These are phyloP conservation scores for Cladophialophora immunda DNA, from an alignment of 2,329 filamentous ascomycete species.

Conservation along the genomic window DNA sequence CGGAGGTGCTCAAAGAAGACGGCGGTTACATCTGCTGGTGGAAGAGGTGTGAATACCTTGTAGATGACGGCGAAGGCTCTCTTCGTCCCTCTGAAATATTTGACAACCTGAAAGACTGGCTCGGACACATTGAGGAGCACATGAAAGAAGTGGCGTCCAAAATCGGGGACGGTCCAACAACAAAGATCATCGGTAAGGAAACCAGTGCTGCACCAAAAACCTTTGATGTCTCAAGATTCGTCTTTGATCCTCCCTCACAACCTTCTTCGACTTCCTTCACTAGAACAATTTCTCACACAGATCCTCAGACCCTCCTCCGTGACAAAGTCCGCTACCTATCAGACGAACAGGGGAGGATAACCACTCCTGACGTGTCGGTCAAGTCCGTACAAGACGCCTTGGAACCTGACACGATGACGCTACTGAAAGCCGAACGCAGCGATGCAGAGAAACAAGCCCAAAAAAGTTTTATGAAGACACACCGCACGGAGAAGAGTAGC, in stretches of 20 bases:
- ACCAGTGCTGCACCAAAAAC: slow-evolving; percentile 20
- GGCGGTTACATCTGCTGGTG: slow-evolving; percentile 44
- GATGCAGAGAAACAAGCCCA: slow-evolving; percentile 46
- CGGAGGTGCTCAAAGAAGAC: slow-evolving; percentile 29
- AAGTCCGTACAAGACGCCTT: slow-evolving; percentile 44
- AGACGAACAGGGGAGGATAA: slow-evolving; percentile 37
- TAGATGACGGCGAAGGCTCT: slow-evolving; percentile 42
- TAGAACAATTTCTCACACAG: slow-evolving; percentile 40
- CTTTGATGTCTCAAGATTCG: slow-evolving; percentile 35
- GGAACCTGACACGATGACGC: slow-evolving; percentile 46
- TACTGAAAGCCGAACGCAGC: slow-evolving; percentile 37
- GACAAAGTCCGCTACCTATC: slow-evolving; percentile 37
- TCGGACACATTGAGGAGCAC: slow-evolving; percentile 62
- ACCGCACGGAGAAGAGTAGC: slow-evolving; percentile 48
- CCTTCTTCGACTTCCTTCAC: slow-evolving; percentile 17
- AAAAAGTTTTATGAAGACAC: slow-evolving; percentile 53
- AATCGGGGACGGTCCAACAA: slow-evolving; percentile 67
- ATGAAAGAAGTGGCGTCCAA: slow-evolving; percentile 64
- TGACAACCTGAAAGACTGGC: slow-evolving; percentile 53
- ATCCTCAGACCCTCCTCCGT: slow-evolving; percentile 38
- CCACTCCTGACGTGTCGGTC: slow-evolving; percentile 32
- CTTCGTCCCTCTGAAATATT: slow-evolving; percentile 45
- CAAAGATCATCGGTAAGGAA: slow-evolving; percentile 64
- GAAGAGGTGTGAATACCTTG: slow-evolving; percentile 44
- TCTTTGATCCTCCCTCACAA: slow-evolving; percentile 22